Percentiles rank a stretch among this genome's conserved stretches.
Conservation (phyloP, 1,284 basidiomycete species). For the Ustilago lituana region DNA sequence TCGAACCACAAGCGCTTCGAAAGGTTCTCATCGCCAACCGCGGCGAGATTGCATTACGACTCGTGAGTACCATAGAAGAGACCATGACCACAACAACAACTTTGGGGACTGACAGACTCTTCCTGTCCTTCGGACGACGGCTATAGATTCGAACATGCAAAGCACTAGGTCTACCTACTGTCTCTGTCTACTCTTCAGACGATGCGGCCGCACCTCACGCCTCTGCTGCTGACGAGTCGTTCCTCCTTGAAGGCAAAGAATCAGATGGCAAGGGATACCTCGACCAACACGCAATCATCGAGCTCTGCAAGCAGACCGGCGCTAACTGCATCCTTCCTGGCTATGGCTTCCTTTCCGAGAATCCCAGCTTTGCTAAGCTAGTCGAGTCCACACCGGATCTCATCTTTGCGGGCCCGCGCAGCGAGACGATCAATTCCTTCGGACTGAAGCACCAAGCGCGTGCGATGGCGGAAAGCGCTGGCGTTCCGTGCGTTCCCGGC, state of each 20-base stretch:
- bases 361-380: slow-evolving; percentile 43
- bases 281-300: slow-evolving; percentile 27
- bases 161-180: slow-evolving; percentile 70
- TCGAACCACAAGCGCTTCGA: slow-evolving; percentile 12
- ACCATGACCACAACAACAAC: no score
- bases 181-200: slow-evolving; percentile 72
- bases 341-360: slow-evolving; percentile 77
- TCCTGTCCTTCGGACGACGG: no score
- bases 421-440: slow-evolving; percentile 72
- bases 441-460: slow-evolving; percentile 76
- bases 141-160: slow-evolving; percentile 72
- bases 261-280: slow-evolving; percentile 66
- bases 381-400: slow-evolving; percentile 71
- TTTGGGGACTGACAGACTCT: no score
- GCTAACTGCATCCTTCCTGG: slow-evolving; percentile 72
- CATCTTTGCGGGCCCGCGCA: slow-evolving; percentile 74
- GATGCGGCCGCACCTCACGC: slow-evolving; percentile 72
- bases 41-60: slow-evolving; percentile 73
- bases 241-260: slow-evolving; percentile 67
- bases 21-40: slow-evolving; percentile 69
- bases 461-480: slow-evolving; percentile 70
- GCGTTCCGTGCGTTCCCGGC: slow-evolving; percentile 74
- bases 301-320: slow-evolving; percentile 14
- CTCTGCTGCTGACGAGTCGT: slow-evolving; percentile 17
- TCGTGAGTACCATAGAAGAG: no score